Conservation (phyloP, 345 rosid genomes). For the Jatropha curcas region DNA sequence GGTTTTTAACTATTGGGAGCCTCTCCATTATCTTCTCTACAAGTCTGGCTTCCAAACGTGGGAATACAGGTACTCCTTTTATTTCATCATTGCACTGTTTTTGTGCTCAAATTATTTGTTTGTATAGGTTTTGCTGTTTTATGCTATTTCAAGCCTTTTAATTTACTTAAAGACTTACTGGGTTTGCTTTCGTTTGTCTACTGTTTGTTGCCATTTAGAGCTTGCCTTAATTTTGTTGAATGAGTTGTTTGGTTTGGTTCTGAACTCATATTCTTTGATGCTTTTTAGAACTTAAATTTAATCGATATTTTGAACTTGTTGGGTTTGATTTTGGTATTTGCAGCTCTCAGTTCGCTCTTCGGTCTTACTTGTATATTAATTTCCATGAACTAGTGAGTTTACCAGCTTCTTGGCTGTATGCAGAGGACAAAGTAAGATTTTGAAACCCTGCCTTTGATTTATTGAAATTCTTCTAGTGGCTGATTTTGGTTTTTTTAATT, state of each 20-base stretch:
- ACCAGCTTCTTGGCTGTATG: conserved; percentile 83
- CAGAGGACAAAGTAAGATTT: conserved; percentile 70
- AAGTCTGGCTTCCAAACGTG: conserved; percentile 94
- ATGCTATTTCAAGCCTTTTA: no score
- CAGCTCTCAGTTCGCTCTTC: conserved; percentile 92
- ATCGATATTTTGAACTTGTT: no score
- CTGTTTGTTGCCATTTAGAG: background rate
- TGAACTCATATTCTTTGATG: background rate
- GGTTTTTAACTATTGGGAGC: conserved; percentile 99
- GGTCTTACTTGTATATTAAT: conserved; percentile 79
- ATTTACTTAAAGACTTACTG: no score
- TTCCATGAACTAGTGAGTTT: conserved; percentile 79
- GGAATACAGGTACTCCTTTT: conserved; percentile 76
- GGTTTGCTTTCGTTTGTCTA: no score
- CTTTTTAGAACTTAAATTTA: background rate
- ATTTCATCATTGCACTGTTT: background rate
- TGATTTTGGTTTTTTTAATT: background rate
- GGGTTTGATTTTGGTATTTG: conserved; percentile 14
- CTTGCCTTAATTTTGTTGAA: background rate
- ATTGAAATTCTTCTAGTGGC: background rate
- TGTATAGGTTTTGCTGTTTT: no score
- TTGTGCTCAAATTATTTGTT: no score
- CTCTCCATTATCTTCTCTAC: conserved; percentile 90
- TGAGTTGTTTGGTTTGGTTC: background rate
- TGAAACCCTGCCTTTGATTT: background rate